Evolutionary conservation across 257 asterid genomes (phyloP), one percentile per base, ranked within the genome.

Genomic region (Craterostigma plantagineum): DNA sequence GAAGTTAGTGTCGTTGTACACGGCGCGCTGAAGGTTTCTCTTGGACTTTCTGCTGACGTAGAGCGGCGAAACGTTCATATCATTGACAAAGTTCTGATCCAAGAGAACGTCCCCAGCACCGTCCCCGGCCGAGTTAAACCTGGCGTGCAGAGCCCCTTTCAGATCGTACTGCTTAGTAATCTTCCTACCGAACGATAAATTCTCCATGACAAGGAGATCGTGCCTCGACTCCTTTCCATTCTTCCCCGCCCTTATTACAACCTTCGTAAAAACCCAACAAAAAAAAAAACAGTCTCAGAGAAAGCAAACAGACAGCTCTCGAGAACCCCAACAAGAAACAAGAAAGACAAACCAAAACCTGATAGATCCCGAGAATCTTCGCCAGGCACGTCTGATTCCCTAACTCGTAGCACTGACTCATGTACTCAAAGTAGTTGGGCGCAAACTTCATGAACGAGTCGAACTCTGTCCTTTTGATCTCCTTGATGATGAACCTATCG

Each of bases 351-450:
- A 48, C n/a, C n/a, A 71, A 41, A 61, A 87, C 97, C 95, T 87
- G 95, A 65, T 87, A 81, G 54, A 87, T 64, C 46, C 97, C 97
- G 18, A 87, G 75, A 64, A 82, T 73, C 65, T 87, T 87, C 33
- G 97, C 97, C 38, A 87, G 95, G 58, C 95, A 87, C 12, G 97
- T 87, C 63, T 79, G 97, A 52, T 81, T 81, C 33, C 82, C 80
- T 27, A 40, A 56, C 53, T 66, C 92, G 46, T 67, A 68, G 68
- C 95, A 81, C 69, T 81, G 69, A 42, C 57, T 68, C 93, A 87
- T 78, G 63, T 87, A 87, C 15, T 64, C 68, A 43, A 87, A 87
- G 61, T 87, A 87, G 38, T 56, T 63, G 1, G 64, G 66, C 27
- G 92, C 95, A 27, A 87, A 87, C 69, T 78, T 71, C 68, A 73